Evolutionary conservation across 768 basidiomycete species (phyloP), one percentile per base, ranked within the genome.

Genomic region (Suillus decipiens): DNA sequence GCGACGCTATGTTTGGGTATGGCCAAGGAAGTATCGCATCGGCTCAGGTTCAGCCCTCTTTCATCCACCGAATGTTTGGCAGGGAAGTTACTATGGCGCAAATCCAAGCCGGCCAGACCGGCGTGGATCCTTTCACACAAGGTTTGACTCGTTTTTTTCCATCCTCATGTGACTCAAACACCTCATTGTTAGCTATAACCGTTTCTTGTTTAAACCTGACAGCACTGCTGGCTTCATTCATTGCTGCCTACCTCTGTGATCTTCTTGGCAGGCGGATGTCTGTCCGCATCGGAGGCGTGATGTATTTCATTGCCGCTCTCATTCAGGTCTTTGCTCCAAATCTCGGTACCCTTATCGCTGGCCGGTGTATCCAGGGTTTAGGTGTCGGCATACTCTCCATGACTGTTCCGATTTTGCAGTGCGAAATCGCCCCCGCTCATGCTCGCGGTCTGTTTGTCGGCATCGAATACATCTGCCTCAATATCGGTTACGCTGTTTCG

Each of bases 1-100:
- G 84, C 57, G 84, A 85, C 66, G 83, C 82, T 8, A 82, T 84
- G 78, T 84, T 85, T 65, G 84, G 84, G 6, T 85, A 84, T 61
- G 79, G 81, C 48, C 83, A 84, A 66, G 84, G 84, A 3, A 80
- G 80, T 64, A 83, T 83, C 48, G 83, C 82, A 5, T 76, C 81
- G 3, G 77, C 80, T 22, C 82, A 84, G 54, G 79, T 85, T 50
- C 84, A 84, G 67, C 82, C 82, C 5, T 79, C 80, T 2, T 85
- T 84, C 68, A 81, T 85, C 61, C 70, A 73, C 15, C 74, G 79
- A 6, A 81, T 85, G 77, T 85, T 82, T 60, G 80, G 81, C 9
- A 73, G 64, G 59, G 72, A 75, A 41, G 78, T 83, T n/a, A 81
- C 82, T 2, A 66, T 81, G 63, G 70, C 72, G 31, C 78, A 83